Evolutionary conservation across 257 asterid species (phyloP), one percentile per base, ranked within the genome.

Genomic region (Salvia splendens): DNA sequence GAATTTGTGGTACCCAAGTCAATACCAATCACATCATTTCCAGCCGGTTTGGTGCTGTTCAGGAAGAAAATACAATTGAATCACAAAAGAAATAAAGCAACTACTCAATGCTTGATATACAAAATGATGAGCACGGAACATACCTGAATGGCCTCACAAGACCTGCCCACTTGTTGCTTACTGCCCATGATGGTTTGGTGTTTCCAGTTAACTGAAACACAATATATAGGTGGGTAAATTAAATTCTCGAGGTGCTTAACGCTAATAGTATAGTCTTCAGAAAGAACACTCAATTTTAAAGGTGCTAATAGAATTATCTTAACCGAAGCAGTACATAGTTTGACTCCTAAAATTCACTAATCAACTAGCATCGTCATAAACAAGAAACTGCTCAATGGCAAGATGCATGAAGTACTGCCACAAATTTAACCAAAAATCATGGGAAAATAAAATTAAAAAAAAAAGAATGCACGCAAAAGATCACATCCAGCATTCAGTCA

Each of bases 1-100:
- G 96, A 89, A 70, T 89, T 89, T 35, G 96, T 86, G 32, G 96
- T 86, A 38, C 95, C 96, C 85, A 89, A 77, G 58, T 89, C 96
- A 16, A 89, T 86, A 38, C 96, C 95, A 54, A 89, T 89, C n/a
- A 89, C 89, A 47, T 89, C 96, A 72, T 75, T 85, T 61, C 92
- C 95, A 74, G 85, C 83, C 3, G 95, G 84, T 52, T 82, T 81
- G 52, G 96, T 67, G 80, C 96, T 89, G 89, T 49, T 5, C 42
- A 36, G 70, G 52, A 75, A 11, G 53, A 38, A 65, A 69, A 28
- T 7, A 5, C 15, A 16, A 30, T 49, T 40, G 38, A 11, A 28
- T 14, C 12, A 28, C 1, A 9, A 10, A 40, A 41, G 30, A 10
- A n/a, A 4, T 8, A 8, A 1, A 2, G 11, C 11, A 11, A 30